These are phyloP conservation scores for Arxiozyma heterogenica DNA, from an alignment of 1,139 yeast species.

Conservation along the genomic window DNA sequence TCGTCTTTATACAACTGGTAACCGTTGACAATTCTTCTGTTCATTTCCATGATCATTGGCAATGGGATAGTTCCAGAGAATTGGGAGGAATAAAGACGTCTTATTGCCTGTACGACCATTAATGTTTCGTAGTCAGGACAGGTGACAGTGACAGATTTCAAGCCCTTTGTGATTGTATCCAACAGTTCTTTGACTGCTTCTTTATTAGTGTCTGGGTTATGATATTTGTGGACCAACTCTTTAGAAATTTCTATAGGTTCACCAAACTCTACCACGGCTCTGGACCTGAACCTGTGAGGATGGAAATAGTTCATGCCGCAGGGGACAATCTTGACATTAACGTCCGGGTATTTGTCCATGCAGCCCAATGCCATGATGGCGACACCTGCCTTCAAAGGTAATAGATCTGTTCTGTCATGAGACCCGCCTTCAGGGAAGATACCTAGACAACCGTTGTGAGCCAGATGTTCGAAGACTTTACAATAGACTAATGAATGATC, in stretches of 20 bases:
- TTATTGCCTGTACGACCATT: conserved; percentile 66
- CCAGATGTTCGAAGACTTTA: conserved; percentile 53
- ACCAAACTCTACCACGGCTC: conserved; percentile 72
- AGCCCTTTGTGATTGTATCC: conserved; percentile 46
- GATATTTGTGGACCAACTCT: conserved; percentile 43
- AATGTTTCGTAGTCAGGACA: conserved; percentile 69
- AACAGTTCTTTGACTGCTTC: conserved; percentile 49
- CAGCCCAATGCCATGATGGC: conserved; percentile 79
- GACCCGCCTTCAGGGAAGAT: conserved; percentile 68
- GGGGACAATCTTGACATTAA: conserved; percentile 55
- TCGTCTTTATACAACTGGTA: conserved; percentile 52
- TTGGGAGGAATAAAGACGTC: conserved; percentile 47
- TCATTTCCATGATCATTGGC: conserved; percentile 62
- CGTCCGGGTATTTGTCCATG: conserved; percentile 47
- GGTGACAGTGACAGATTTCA: conserved; percentile 63
- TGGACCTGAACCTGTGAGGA: conserved; percentile 64
- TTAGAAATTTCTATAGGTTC: conserved; percentile 51
- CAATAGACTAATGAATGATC: conserved; percentile 54
- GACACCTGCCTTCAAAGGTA: conserved; percentile 73
- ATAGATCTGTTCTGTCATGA: conserved; percentile 66
- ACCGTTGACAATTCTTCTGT: conserved; percentile 57
- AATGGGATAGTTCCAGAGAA: conserved; percentile 48
- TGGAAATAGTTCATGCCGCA: conserved; percentile 73
- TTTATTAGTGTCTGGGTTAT: conserved; percentile 37
- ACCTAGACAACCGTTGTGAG: conserved; percentile 49